Base-by-base conservation (phyloP, 495 filamentous ascomycete species). In the Sabuloglossum arenarium region DNA sequence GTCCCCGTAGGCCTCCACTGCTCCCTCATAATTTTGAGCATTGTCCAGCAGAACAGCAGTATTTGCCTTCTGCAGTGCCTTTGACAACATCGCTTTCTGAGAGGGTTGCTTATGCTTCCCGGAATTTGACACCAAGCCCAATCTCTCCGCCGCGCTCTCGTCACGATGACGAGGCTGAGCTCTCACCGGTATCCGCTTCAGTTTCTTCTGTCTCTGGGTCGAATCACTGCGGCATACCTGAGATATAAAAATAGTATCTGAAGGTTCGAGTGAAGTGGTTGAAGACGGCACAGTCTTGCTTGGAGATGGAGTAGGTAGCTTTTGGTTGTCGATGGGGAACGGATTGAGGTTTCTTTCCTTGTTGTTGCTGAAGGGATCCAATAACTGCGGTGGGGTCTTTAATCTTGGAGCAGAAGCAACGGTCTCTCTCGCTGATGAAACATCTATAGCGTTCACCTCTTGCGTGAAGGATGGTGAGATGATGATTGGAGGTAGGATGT, bases 41-140 rank as follows among this genome's bases (percentile, higher is more conserved):
- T 94, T 93, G 66, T 98, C 91, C 30, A 97, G 78, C 55, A 93
- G 75, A 16, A 98, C 91, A 8, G 91, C 91, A 24, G 86, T 91
- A 61, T 96, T 94, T 37, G 91, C 91, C 68, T 95, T 95, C 61
- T 93, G 81, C 43, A 98, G 70, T 6, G 91, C 91, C 63, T 84
- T 88, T 3, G 88, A 91, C 19, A 98, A 73, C 85, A 95, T 96
- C 24, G 80, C 80, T 68, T 93, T 95, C 63, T 94, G 85, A 1
- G 85, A 87, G 10, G 69, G 69, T 39, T 67, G 66, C 56, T 73
- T 74, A 23, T 27, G n/a, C 39, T 29, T 49, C 16, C 56, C 23
- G 16, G 30, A 28, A 29, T 46, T 47, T 21, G 4, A 9, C 28
- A 0, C 27, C 57, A 14, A 39, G 14, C 24, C 29, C 31, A n/a